These are phyloP conservation scores for Colletotrichum zoysiae DNA, from an alignment of 2,329 filamentous ascomycete species.

Conservation along the genomic window DNA sequence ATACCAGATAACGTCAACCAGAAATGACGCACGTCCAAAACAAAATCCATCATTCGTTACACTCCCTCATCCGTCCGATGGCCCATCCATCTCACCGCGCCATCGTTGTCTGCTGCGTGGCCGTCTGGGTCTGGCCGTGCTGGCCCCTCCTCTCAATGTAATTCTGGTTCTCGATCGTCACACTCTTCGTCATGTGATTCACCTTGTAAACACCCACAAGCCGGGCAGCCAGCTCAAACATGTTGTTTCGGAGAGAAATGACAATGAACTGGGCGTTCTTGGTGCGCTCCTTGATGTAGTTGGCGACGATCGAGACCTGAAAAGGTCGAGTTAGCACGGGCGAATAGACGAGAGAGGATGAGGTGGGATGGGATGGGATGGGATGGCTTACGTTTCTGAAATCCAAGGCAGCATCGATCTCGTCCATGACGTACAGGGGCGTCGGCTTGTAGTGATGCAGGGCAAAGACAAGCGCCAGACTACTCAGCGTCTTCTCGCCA, in stretches of 20 bases:
- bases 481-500: slow-evolving; percentile 96
- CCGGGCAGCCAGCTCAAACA: slow-evolving; percentile 98
- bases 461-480: slow-evolving; percentile 95
- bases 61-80: not conserved
- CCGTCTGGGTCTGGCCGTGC: slow-evolving; percentile 46
- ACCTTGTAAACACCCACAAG: slow-evolving; percentile 99
- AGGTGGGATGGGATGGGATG: not conserved
- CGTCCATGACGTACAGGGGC: slow-evolving; percentile 98
- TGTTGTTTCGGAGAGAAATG: slow-evolving; percentile 97
- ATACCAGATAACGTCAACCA: slow-evolving; percentile 6
- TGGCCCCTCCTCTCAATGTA: slow-evolving; percentile 68
- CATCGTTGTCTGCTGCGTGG: slow-evolving; percentile 36
- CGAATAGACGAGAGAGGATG: slow-evolving; percentile 13
- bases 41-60: slow-evolving; percentile 42
- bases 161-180: slow-evolving; percentile 87
- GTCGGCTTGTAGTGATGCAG: slow-evolving; percentile 98
- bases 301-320: slow-evolving; percentile 95
- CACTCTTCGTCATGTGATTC: slow-evolving; percentile 97
- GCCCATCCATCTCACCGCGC: slow-evolving; percentile 23
- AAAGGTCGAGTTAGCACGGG: slow-evolving; percentile 32
- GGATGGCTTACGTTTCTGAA: slow-evolving; percentile 89
- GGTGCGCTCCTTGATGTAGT: slow-evolving; percentile 98
- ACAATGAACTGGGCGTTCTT: slow-evolving; percentile 99
- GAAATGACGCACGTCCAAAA: slow-evolving; percentile 7
- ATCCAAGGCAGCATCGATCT: slow-evolving; percentile 97